Evolutionary conservation across 768 basidiomycete genomes (phyloP), one percentile per base, ranked within the genome.

Genomic region (Rhizopogon sp.): DNA sequence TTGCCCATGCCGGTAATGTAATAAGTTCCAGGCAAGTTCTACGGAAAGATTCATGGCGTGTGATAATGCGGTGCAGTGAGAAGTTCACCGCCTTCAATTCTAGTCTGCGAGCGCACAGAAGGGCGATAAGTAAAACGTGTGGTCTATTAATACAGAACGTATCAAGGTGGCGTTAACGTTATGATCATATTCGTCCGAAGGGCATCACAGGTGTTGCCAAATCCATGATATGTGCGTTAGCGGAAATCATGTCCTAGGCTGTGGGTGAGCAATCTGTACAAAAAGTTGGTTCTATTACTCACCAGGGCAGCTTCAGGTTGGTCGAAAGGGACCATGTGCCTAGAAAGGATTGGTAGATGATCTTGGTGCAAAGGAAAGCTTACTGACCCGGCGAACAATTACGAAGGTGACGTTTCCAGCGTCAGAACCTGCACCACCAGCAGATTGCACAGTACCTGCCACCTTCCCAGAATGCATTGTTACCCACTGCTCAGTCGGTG

Each of bases 281-380:
- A 37, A 43, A 56, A 40, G 33, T 8, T 43, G 35, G 7, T 22
- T 6, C 3, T 11, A 22, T 5, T 25, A 65, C 84, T 47, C 62
- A 87, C 92, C 66, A 93, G 72, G 43, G 93, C 83, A 40, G 85
- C 93, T 63, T 90, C 88, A 1, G 93, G 88, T 65, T 95, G 92
- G 70, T 98, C 91, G 64, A 79, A 86, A 5, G 93, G 93, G 6
- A 91, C 91, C 92, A 93, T 89, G 66, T 93, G 90, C 39, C 90
- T 90, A 61, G 6, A 56, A 57, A 58, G 42, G 53, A 43, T n/a
- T 29, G 54, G 52, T 42, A 47, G n/a, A 42, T 50, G 17, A 39
- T 41, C 51, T 28, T 43, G 22, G 52, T 22, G 28, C 2, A 44
- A 47, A 53, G 11, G 3, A 43, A 43, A 16, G n/a, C 20, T 29